Conservation (phyloP, 2,329 filamentous ascomycete genomes). For the Chaetoscypha palmicola region DNA sequence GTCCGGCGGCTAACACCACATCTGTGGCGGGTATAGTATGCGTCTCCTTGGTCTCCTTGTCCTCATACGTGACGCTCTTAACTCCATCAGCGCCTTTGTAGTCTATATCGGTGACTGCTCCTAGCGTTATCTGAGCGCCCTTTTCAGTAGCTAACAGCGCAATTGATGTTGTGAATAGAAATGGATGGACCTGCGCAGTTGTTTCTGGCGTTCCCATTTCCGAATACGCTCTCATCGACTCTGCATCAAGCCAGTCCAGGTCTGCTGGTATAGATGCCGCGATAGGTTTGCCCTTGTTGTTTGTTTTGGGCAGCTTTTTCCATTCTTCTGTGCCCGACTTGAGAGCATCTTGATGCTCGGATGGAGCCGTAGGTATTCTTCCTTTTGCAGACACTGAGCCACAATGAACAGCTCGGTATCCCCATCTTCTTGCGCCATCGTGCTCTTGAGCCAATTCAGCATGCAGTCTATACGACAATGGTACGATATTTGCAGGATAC, state of each 20-base stretch:
- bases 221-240: conserved; percentile 62
- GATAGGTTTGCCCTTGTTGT: conserved; percentile 40
- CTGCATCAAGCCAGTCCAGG: conserved; percentile 74
- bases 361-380: conserved; percentile 9
- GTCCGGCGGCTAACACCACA: conserved; percentile 39
- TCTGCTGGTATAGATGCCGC: conserved; percentile 63
- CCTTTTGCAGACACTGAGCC: conserved; percentile 39
- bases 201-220: conserved; percentile 76
- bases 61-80: conserved; percentile 56
- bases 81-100: conserved; percentile 55
- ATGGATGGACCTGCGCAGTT: conserved; percentile 91
- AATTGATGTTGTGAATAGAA: conserved; percentile 81
- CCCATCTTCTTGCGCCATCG: conserved; percentile 71
- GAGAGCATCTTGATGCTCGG: conserved; percentile 5
- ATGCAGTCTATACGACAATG: conserved; percentile 78
- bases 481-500: conserved; percentile 77
- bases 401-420: conserved; percentile 73
- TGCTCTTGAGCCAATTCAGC: conserved; percentile 79
- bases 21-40: conserved; percentile 46
- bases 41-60: conserved; percentile 42
- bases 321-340: conserved; percentile 37
- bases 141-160: conserved; percentile 65
- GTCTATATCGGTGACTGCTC: conserved; percentile 62
- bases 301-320: conserved; percentile 57
- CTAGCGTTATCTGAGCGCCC: conserved; percentile 61